Evolutionary conservation across 75 land plant species (phyloP).

Genomic region (Cryptomeria japonica): DNA sequence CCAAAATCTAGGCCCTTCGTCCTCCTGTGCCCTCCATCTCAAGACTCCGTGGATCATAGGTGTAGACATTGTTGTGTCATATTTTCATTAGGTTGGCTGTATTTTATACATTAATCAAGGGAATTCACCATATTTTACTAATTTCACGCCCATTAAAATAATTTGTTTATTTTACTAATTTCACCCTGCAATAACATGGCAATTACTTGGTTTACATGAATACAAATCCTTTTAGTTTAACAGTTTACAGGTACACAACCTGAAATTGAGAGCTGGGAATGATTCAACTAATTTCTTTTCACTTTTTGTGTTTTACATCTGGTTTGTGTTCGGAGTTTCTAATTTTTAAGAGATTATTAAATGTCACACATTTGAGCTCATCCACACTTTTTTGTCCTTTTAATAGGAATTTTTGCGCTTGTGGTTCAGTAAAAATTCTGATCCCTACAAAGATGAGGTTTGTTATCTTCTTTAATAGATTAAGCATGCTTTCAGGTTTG

Average conservation of each 20-base stretch:
- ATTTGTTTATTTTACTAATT: too few relatives aligned
- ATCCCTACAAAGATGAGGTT: constrained; percentile 96
- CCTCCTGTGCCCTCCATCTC: too few relatives aligned
- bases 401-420: constrained; percentile 91
- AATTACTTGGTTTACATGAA: background rate
- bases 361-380: background rate
- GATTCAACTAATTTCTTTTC: too few relatives aligned
- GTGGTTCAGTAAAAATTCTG: constrained; percentile 91
- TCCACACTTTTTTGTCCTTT: background rate
- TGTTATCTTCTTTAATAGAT: background rate
- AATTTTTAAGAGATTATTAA: background rate
- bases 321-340: background rate
- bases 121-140: background rate
- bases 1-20: too few relatives aligned
- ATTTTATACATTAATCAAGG: background rate
- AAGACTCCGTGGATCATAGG: background rate
- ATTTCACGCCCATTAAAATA: too few relatives aligned
- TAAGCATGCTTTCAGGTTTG: background rate
- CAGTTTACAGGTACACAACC: too few relatives aligned
- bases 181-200: background rate
- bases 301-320: background rate
- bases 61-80: background rate
- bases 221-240: background rate
- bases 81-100: background rate
- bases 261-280: too few relatives aligned